Percentiles rank a stretch among this genome's conserved stretches.
These are phyloP conservation scores for Colletotrichum spaethianum DNA, from an alignment of 2,329 filamentous ascomycete genomes.

Conservation along the genomic window DNA sequence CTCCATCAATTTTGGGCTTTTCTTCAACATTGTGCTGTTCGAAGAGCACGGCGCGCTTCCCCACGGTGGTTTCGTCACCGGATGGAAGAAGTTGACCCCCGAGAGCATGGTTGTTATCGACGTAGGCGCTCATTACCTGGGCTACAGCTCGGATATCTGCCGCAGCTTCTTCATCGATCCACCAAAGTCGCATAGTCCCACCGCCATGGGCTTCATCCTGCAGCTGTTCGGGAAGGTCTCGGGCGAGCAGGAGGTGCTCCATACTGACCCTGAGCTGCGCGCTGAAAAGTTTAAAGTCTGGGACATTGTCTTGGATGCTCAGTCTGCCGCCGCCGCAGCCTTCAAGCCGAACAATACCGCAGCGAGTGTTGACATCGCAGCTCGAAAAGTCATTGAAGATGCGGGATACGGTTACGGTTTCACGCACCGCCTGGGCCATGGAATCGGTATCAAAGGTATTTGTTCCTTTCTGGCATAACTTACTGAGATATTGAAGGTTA, in stretches of 20 bases:
- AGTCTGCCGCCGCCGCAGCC: constrained; percentile 66
- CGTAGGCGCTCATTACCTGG: constrained; percentile 72
- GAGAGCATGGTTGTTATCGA: constrained; percentile 75
- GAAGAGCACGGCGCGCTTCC: constrained; percentile 68
- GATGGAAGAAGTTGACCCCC: constrained; percentile 63
- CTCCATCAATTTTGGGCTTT: constrained; percentile 68
- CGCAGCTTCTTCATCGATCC: constrained; percentile 71
- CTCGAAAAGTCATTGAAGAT: constrained; percentile 68
- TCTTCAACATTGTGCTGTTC: constrained; percentile 77
- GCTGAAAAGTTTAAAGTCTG: constrained; percentile 70
- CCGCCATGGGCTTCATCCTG: not conserved
- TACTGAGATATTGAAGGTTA: not conserved
- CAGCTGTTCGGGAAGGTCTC: not conserved
- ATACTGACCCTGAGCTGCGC: constrained; percentile 44
- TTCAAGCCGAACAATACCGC: constrained; percentile 68
- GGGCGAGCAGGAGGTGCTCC: not conserved
- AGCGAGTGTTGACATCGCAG: constrained; percentile 73
- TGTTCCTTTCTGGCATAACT: not conserved
- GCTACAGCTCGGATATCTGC: constrained; percentile 76
- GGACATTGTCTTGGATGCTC: constrained; percentile 74
- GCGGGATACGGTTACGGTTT: constrained; percentile 73
- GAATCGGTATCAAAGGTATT: constrained; percentile 72
- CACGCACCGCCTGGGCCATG: constrained; percentile 74
- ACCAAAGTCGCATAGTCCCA: constrained; percentile 29
- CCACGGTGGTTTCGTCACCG: constrained; percentile 67